Evolutionary conservation across 2,329 filamentous ascomycete species (phyloP), one percentile per base, ranked within the genome.

Genomic region (Simplicillium aogashimaense): DNA sequence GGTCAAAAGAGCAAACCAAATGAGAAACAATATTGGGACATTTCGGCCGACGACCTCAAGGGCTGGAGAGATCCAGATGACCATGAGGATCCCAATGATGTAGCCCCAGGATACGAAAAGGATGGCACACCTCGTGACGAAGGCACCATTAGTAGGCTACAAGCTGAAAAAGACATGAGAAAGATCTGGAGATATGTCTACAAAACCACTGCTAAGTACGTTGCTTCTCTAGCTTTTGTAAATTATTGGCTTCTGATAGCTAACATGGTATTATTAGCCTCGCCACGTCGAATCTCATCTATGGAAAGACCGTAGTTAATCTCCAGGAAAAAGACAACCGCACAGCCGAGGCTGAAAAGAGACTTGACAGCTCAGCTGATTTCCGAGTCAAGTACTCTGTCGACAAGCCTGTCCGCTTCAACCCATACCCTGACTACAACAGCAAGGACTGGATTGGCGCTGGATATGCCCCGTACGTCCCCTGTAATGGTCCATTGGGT

Each of bases 371-470:
- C 36, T 58, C 62, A 29, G 50, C 61, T 38, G 53, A 58, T n/a
- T 51, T 55, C 8, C 52, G 54, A 36, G 46, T 57, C 20, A 58
- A 58, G 29, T 74, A 69, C 50, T 67, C 53, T 39, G 53, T 59
- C 11, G 61, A 70, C 34, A 59, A 66, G 37, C 72, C 77, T 1
- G 65, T 74, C 40, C 65, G 72, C 15, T 86, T 85, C 58, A 70
- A 80, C 43, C 84, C 84, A 0, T 88, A 87, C 47, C 83, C 83
- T 1, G 64, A 74, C 13, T 86, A 87, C 61, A 82, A 84, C 51
- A 72, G 69, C 38, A 61, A 65, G 3, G 58, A 65, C 12, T 88
- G 81, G 80, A 72, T 66, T 50, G 60, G 63, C 36, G 56, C 62
- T 25, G 72, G 72, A 47, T 66, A 71, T 36, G 81, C 79, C 13